Evolutionary conservation across 257 asterid genomes (phyloP).

Genomic region (Galeopsis tetrahit): DNA sequence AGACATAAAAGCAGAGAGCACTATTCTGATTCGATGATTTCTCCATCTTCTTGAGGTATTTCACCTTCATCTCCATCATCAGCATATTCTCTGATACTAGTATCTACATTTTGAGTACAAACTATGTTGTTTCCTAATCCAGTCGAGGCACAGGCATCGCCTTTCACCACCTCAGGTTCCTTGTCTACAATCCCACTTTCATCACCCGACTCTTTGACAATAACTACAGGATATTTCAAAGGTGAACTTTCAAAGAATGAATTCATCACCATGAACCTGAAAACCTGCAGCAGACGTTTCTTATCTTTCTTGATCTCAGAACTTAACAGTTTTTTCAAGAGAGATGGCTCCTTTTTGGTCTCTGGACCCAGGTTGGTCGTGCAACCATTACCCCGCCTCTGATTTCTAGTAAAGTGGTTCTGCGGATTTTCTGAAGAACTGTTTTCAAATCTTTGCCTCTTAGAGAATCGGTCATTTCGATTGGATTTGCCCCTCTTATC

Average conservation of each 20-base stretch:
- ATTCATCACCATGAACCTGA: constrained; percentile 85
- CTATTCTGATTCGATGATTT: constrained; percentile 14
- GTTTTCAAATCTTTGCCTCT: constrained; percentile 45
- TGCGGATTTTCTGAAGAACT: constrained; percentile 34
- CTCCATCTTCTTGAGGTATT: constrained; percentile 26
- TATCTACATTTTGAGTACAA: constrained; percentile 3
- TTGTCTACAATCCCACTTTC: constrained; percentile 38
- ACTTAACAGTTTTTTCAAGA: constrained; percentile 70
- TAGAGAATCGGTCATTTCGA: constrained; percentile 47
- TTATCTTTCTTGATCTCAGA: constrained; percentile 75
- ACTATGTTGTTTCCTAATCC: neutral
- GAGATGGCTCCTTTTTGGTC: constrained; percentile 59
- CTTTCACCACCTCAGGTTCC: constrained; percentile 28
- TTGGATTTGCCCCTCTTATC: constrained; percentile 61
- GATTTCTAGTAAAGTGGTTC: constrained; percentile 41
- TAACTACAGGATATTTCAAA: constrained; percentile 64
- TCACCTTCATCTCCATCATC: constrained; percentile 27
- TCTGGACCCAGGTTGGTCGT: constrained; percentile 14
- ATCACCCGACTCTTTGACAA: constrained; percentile 52
- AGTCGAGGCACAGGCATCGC: neutral
- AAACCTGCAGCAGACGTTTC: constrained; percentile 71
- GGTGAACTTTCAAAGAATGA: constrained; percentile 64
- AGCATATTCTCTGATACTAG: neutral
- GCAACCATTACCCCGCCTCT: constrained; percentile 29
- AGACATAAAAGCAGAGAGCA: neutral